phyloP scores from a whole-genome alignment of 768 basidiomycete genomes.

The Mrakia frigida region DNA sequence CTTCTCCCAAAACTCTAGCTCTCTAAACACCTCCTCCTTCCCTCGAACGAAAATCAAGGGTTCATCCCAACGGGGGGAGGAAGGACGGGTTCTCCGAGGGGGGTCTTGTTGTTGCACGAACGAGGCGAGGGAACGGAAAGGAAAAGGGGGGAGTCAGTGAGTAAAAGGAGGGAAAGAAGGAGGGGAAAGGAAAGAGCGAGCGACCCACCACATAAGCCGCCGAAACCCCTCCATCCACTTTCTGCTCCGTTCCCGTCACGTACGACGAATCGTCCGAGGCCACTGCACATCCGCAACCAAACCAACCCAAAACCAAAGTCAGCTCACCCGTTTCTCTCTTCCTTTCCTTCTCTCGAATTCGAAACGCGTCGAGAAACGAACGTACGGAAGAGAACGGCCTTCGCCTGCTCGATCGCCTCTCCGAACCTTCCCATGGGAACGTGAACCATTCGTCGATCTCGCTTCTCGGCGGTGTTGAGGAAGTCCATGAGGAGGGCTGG shows the following conservation, averaged over 20 bases:
- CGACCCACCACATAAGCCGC: conserved; percentile 70
- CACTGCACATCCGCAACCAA: conserved; percentile 48
- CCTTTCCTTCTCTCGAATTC: too few relatives aligned
- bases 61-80: conserved; percentile 53
- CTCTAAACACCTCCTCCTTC: neutral
- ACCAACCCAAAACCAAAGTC: too few relatives aligned
- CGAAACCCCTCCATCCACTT: conserved; percentile 89
- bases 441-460: conserved; percentile 68
- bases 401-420: conserved; percentile 90
- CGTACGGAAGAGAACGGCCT: conserved; percentile 86
- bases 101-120: conserved; percentile 48
- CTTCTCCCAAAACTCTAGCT: neutral
- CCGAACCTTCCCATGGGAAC: conserved; percentile 97
- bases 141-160: too few relatives aligned
- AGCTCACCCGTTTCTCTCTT: too few relatives aligned
- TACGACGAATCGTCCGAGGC: conserved; percentile 96
- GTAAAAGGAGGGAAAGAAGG: neutral
- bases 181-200: neutral
- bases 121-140: neutral
- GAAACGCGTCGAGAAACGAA: conserved; percentile 36
- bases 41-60: neutral
- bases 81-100: conserved; percentile 67
- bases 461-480: conserved; percentile 91
- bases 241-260: conserved; percentile 91
- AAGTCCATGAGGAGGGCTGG: conserved; percentile 95